Base-by-base conservation (phyloP, 2,329 filamentous ascomycete species). In the Curvularia lunata region DNA sequence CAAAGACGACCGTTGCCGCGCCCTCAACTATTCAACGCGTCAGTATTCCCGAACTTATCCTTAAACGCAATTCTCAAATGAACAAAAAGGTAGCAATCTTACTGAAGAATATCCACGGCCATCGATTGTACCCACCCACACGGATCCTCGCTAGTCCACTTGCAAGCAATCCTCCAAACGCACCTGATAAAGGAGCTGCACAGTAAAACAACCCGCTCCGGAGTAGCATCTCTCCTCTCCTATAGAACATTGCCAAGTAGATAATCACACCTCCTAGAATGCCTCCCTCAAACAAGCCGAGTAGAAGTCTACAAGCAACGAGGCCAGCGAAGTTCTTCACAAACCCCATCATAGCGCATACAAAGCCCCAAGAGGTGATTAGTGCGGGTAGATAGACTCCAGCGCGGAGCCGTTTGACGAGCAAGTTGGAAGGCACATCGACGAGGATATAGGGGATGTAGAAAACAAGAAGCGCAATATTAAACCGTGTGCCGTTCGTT, bases 381-480 rank as follows among this genome's bases (percentile, higher is more conserved):
- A 81, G 65, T 10, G 68, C 55, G 0, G 79, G 78, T 2, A 81
- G 59, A 48, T 80, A 80, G 40, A 75, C 73, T 0, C 77, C 78
- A 3, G 77, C 77, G 7, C 75, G 72, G 21, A 80, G 71, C 23
- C 72, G 63, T 57, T 80, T 80, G 27, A 79, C 71, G 3, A 79
- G 71, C 59, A 78, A 72, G 43, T 80, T 80, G 16, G 68, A 75
- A 0, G 77, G 78, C 1, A 80, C 73, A 52, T 79, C 78, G 51
- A 78, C 68, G 48, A 76, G 70, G 54, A 81, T 76, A 46, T 81
- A 81, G 6, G 72, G 66, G 32, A 81, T 77, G 64, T 81, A 81
- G 68, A 81, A 81, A 40, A 81, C 75, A 7, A 77, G 73, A 1
- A 81, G 70, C 0, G 78, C 75, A 30, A 79, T 68, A 54, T 81